Conservation (phyloP, 2,329 filamentous ascomycete genomes). For the Xylaria arbuscula region DNA sequence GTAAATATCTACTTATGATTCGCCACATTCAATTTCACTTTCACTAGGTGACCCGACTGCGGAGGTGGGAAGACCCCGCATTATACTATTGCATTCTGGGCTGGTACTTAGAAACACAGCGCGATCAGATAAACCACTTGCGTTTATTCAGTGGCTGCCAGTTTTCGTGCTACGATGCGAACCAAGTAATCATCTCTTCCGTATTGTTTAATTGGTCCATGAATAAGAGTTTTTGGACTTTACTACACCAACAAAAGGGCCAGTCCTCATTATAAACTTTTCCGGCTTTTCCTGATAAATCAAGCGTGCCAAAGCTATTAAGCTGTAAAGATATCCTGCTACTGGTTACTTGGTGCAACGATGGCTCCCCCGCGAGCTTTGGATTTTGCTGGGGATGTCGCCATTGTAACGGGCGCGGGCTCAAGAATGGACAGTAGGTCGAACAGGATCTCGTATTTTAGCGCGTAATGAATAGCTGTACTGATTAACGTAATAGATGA, state of each 20-base stretch:
- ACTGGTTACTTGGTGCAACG: background rate
- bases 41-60: background rate
- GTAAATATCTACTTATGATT: background rate
- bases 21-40: background rate
- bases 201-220: background rate
- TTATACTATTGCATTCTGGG: background rate
- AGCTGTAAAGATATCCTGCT: background rate
- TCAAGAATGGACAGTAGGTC: slow-evolving; percentile 45
- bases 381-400: slow-evolving; percentile 49
- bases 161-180: background rate
- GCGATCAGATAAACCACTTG: background rate
- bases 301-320: background rate
- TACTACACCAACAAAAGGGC: no score
- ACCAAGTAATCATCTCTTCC: background rate
- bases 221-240: background rate
- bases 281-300: no score
- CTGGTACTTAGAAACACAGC: background rate
- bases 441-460: background rate
- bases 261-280: background rate
- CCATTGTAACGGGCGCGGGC: slow-evolving; percentile 50
- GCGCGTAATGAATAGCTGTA: background rate
- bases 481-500: slow-evolving; percentile 14
- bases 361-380: slow-evolving; percentile 41
- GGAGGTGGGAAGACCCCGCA: background rate
- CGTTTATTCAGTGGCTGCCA: no score